Evolutionary conservation across 345 rosid genomes (phyloP), one percentile per base, ranked within the genome.

Genomic region (Erysimum cheiranthoides): DNA sequence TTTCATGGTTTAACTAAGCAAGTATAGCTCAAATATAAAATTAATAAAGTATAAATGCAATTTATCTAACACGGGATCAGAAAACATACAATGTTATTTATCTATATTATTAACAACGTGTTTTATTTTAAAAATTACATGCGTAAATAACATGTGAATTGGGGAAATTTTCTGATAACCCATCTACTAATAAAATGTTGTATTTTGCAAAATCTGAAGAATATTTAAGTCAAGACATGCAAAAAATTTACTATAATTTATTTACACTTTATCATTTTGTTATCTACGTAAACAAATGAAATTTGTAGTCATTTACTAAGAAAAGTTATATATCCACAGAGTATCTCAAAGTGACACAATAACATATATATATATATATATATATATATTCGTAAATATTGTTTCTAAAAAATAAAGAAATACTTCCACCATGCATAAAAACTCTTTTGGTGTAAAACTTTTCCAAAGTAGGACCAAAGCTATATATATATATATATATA

Each of bases 1-100:
- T 43, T 32, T 28, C 59, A 51, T 35, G 7, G 7, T n/a, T 75
- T 56, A 71, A 18, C 8, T 12, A 61, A 39, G 40, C 38, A 71
- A 27, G 6, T 32, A 45, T 57, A 49, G 4, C 16, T 9, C 2
- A 17, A 40, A 69, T 16, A n/a, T n/a, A n/a, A n/a, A n/a, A n/a
- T n/a, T n/a, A n/a, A n/a, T n/a, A n/a, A n/a, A n/a, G n/a, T n/a
- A n/a, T n/a, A n/a, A n/a, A n/a, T n/a, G n/a, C n/a, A n/a, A n/a
- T 38, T 38, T 38, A 38, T 38, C 42, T 38, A 10, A 38, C 28
- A 49, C 11, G 12, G 42, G 42, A 9, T 38, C 4, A 38, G 12
- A 38, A 38, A 38, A 10, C 9, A 6, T 17, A 45, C 17, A 2
- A 45, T 10, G 6, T 50, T 18, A 50, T 21, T 50, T 18, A 21